Percentiles rank a stretch among this genome's conserved stretches.
Conservation (phyloP, 305 asterid genomes). For the Fraxinus xanthoxyloides region DNA sequence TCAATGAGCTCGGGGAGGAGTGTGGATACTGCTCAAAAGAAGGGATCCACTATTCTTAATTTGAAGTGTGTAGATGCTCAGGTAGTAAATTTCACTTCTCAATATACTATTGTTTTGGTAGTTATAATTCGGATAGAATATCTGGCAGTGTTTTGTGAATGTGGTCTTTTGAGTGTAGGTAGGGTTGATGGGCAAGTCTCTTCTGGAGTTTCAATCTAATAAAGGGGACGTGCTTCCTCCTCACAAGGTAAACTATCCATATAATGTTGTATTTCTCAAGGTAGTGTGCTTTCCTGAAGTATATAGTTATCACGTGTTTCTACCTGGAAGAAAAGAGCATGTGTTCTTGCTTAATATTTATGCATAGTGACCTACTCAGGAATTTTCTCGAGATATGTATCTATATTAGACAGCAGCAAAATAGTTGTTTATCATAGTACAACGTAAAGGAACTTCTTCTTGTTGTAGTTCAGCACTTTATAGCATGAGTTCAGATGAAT, state of each 20-base stretch:
- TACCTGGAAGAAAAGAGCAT: neutral
- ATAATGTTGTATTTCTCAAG: conserved; percentile 7
- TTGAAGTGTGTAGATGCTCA: conserved; percentile 95
- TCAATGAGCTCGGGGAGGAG: conserved; percentile 81
- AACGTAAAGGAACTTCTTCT: conserved; percentile 2
- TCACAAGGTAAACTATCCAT: conserved; percentile 63
- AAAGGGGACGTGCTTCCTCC: conserved; percentile 94
- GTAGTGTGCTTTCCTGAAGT: conserved; percentile 12
- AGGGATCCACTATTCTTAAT: conserved; percentile 81
- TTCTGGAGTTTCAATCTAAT: conserved; percentile 85
- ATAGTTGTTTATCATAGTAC: neutral
- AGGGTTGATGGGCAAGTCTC: conserved; percentile 89
- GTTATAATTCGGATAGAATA: neutral
- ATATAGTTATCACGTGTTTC: neutral
- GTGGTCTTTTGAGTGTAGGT: conserved; percentile 47
- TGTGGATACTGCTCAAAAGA: conserved; percentile 83
- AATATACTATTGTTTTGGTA: neutral
- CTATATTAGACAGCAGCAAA: neutral
- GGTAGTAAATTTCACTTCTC: conserved; percentile 34
- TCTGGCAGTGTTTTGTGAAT: conserved; percentile 15
- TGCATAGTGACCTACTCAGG: neutral
- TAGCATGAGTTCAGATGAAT: neutral
- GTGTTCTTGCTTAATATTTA: neutral
- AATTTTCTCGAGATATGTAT: conserved; percentile 1
- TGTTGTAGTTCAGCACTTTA: conserved; percentile 6